Base-by-base conservation (phyloP, 2,329 filamentous ascomycete species). In the Geosmithia putterillii region DNA sequence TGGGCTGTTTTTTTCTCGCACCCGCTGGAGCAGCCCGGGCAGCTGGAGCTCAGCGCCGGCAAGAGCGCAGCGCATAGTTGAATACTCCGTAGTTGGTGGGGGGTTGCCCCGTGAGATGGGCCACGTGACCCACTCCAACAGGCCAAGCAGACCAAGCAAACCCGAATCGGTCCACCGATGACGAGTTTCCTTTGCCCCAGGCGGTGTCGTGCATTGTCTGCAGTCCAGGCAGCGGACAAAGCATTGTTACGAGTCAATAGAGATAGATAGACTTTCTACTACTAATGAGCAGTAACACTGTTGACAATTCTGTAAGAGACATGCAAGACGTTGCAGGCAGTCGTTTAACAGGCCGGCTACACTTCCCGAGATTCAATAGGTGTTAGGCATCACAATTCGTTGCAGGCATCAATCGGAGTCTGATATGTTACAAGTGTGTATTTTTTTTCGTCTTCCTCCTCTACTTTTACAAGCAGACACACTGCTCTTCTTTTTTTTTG, bases 381-480 rank as follows among this genome's bases (percentile, higher is more conserved):
- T 25, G 6, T 7, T 25, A 25, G 28, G 28, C 28, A 32, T 32
- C 28, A 32, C 28, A 32, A 32, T 12, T 9, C 4, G 15, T 12
- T 9, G 43, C 40, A 38, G 41, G 42, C 25, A 42, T 42, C 34
- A 56, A 55, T 4, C 19, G 18, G n/a, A 40, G n/a, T n/a, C 12
- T 5, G 21, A 20, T 42, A 22, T 25, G 22, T 42, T 28, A 28
- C 22, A 41, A 15, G 18, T 7, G 22, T 42, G 6, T 42, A 19
- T 39, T 14, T 20, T 41, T 35, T 42, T 41, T 32, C 15, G 5
- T 12, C 28, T 12, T 32, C 10, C 28, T 32, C 20, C n/a, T 41
- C 9, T 32, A 36, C 32, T 42, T 42, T 28, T 42, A 42, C 40
- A 42, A 35, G 28, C 10, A 32, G 28, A 32, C 4, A 32, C 23